Evolutionary conservation across 768 basidiomycete genomes (phyloP), one percentile per base, ranked within the genome.

Genomic region (Hypsizygus marmoreus): DNA sequence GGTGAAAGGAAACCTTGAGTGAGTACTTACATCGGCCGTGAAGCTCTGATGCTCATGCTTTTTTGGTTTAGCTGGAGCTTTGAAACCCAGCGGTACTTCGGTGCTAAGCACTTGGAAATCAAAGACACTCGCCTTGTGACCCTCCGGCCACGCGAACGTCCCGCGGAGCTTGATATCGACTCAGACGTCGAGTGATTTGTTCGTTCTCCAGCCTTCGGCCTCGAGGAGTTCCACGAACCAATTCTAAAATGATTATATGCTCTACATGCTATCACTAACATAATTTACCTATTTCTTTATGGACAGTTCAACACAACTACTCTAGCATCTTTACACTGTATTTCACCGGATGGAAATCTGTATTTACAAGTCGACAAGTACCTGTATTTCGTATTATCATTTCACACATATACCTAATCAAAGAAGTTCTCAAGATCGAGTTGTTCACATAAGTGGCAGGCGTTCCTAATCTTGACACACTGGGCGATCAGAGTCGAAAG

Each of bases 11-110:
- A 86, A 83, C 66, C 65, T 83, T 41, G 74, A 71, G 73, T 77
- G 62, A 62, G 70, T 61, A 28, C 19, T 28, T 32, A 7, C n/a
- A 23, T 42, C 23, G 28, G 26, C 16, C 35, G 36, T 23, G 25
- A 31, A 17, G 23, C 45, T 28, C 31, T 48, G n/a, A 51, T 50
- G 45, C 47, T 59, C 37, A 57, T 45, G 43, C 22, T 53, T 37
- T 39, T 47, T 13, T 42, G 38, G 34, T 45, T 48, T 42, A 76
- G 76, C 46, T 84, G 84, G 84, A 81, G 81, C 57, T 85, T 88
- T 62, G 79, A 85, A 63, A 81, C 79, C 23, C 75, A 77, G 53
- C 73, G 82, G 26, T 86, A 88, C 67, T 86, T 88, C 57, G 84
- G 84, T 35, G 65, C 72, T 49, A 65, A 71, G 32, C 76, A 79